A percentile compares a stretch with the other conserved stretches of the same genome.
These are phyloP conservation scores for Lagenaria siceraria DNA, from an alignment of 306 rosid genomes.

Conservation along the genomic window DNA sequence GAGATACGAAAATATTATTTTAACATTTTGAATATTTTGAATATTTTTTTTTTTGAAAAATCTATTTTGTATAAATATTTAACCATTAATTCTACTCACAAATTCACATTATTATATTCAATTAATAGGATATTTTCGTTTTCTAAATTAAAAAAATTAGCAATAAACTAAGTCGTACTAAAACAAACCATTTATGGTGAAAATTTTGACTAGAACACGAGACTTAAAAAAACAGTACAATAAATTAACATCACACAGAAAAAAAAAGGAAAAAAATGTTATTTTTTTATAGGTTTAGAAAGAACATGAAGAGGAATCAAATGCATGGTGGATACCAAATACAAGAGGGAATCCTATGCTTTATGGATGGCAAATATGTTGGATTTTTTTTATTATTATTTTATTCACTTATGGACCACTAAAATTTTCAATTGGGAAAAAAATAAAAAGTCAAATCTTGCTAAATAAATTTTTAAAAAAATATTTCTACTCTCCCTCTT, in stretches of 20 bases:
- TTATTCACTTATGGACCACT: conserved; percentile 4
- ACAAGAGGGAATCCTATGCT: neutral
- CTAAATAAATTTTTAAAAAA: neutral
- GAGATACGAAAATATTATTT: no score
- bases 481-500: neutral
- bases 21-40: no score
- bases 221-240: neutral
- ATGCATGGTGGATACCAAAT: conserved; percentile 7
- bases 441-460: neutral
- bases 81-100: neutral
- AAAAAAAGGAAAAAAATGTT: neutral
- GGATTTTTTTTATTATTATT: neutral
- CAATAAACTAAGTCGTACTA: neutral
- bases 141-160: no score
- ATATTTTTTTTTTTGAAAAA: no score
- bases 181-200: neutral
- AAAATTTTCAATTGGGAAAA: neutral
- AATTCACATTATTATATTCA: neutral
- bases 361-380: neutral
- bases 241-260: neutral
- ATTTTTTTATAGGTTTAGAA: neutral
- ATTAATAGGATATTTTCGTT: no score
- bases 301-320: conserved; percentile 3
- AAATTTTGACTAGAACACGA: neutral
- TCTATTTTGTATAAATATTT: no score